Percentiles rank a stretch among this genome's conserved stretches.
phyloP scores from a whole-genome alignment of 2,329 filamentous ascomycete species.

The Arachnopeziza araneosa region DNA sequence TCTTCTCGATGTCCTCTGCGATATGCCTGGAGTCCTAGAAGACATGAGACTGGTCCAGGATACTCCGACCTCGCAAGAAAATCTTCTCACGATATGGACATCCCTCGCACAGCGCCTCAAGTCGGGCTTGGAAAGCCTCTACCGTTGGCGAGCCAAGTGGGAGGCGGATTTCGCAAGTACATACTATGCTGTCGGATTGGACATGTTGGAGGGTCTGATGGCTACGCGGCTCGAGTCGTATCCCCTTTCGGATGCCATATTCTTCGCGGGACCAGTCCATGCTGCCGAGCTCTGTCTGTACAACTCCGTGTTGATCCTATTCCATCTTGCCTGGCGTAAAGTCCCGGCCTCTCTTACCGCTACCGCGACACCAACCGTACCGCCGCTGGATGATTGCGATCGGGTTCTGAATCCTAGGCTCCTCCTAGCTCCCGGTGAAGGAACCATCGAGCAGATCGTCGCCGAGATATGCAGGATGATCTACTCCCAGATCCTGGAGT shows the following conservation, averaged over 20 bases:
- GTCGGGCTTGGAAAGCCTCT: background rate
- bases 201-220: background rate
- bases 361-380: background rate
- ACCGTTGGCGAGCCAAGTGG: background rate
- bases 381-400: background rate
- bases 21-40: constrained; percentile 9
- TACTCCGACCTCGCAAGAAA: background rate
- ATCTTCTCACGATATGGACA: background rate
- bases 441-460: background rate
- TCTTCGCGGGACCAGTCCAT: background rate
- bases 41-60: background rate
- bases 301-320: background rate
- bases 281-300: background rate
- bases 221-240: background rate
- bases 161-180: background rate
- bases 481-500: background rate
- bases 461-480: background rate
- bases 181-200: background rate
- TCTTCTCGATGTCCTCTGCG: constrained; percentile 8
- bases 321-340: background rate
- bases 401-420: background rate
- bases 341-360: background rate
- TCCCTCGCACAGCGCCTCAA: background rate
- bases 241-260: background rate
- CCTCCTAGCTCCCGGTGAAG: background rate